These are phyloP conservation scores for Musa itinerans DNA, from an alignment of 176 grass and related monocot genomes.

Conservation along the genomic window DNA sequence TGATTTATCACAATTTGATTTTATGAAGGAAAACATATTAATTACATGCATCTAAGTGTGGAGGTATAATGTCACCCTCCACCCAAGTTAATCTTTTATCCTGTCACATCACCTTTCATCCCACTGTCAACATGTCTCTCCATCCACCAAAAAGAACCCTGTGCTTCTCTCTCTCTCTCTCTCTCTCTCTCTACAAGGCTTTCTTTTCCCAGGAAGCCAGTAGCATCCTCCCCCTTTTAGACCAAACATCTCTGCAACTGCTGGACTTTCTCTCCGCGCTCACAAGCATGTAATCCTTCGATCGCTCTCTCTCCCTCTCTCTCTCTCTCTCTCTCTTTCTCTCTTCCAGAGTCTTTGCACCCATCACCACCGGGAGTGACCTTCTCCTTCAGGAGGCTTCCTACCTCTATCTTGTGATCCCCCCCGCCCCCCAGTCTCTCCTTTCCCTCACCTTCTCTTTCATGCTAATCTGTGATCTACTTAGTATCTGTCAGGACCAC, in stretches of 20 bases:
- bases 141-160: conserved; percentile 4
- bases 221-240: background rate
- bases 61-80: background rate
- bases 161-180: conserved; percentile 17
- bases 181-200: background rate
- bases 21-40: no score
- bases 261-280: background rate
- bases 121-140: background rate
- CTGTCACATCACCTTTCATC: conserved; percentile 74
- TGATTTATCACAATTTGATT: no score
- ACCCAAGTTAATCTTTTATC: conserved; percentile 25
- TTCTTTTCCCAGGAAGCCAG: no score
- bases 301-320: background rate
- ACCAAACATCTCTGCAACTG: background rate
- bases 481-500: background rate
- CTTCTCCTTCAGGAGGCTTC: background rate
- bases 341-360: no score
- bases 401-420: background rate
- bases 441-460: background rate
- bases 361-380: no score
- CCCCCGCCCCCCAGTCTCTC: background rate
- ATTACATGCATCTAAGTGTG: no score
- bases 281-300: background rate
- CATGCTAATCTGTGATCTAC: background rate
- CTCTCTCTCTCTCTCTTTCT: background rate